Conservation (phyloP, 1,284 basidiomycete species). For the Ustilago vetiveriae region DNA sequence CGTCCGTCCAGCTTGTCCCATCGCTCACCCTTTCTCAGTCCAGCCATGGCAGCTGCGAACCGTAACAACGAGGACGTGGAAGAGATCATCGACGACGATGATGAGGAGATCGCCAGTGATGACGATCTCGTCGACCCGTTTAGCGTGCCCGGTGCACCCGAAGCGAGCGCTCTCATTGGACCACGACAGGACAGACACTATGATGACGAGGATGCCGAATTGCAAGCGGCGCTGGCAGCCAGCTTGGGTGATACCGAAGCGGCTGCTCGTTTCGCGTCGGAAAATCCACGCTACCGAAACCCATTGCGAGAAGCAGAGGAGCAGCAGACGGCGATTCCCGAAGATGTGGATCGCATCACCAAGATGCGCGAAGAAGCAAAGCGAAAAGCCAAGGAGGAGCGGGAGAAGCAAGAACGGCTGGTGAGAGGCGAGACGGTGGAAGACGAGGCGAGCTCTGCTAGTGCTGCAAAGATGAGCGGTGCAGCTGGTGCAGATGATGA, state of each 20-base stretch:
- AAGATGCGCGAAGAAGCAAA: conserved; percentile 53
- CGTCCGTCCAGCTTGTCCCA: conserved; percentile 19
- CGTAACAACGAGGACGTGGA: conserved; percentile 43
- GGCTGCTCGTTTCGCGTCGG: conserved; percentile 19
- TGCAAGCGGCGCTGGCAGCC: conserved; percentile 60
- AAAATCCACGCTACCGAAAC: conserved; percentile 10
- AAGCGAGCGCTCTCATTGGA: conserved; percentile 45
- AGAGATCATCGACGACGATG: conserved; percentile 43
- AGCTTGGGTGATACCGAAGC: conserved; percentile 48
- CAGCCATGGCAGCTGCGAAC: conserved; percentile 42
- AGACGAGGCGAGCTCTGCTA: conserved; percentile 1
- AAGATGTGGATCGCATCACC: conserved; percentile 52
- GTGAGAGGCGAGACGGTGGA: conserved; percentile 30
- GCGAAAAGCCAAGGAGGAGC: conserved; percentile 39
- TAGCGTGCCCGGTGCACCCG: conserved; percentile 42
- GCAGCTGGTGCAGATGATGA: conserved; percentile 18
- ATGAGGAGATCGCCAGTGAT: conserved; percentile 36
- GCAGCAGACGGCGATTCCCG: conserved; percentile 34
- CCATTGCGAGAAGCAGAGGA: conserved; percentile 8
- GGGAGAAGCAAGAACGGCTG: conserved; percentile 30
- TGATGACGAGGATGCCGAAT: conserved; percentile 60
- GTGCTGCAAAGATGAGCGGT: conserved; percentile 1
- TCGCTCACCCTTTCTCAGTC: conserved; percentile 46
- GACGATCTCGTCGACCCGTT: conserved; percentile 46
- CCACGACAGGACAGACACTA: conserved; percentile 48